These are phyloP conservation scores for Pythium plurisporium DNA, from an alignment of 352 stramenopile genomes.

Conservation along the genomic window DNA sequence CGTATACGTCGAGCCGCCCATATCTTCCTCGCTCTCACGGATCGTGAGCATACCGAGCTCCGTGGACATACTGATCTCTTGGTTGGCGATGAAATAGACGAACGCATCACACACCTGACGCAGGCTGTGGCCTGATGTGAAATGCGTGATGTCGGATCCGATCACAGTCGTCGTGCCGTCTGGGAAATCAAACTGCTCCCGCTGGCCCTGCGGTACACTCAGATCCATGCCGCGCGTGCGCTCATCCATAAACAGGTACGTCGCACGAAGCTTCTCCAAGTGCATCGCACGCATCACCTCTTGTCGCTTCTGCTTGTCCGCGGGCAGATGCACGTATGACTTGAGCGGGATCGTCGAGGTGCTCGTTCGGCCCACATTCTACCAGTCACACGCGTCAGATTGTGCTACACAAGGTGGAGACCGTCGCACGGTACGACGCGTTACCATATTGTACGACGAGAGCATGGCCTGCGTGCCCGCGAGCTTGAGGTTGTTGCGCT, in stretches of 20 bases:
- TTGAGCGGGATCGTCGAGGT: slow-evolving; percentile 6
- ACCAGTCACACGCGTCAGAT: too few species aligned
- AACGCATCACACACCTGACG: slow-evolving; percentile 12
- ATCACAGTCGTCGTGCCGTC: neutral
- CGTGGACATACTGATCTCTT: slow-evolving; percentile 16
- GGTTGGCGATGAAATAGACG: slow-evolving; percentile 3
- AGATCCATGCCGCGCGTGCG: slow-evolving; percentile 3
- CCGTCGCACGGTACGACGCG: too few species aligned
- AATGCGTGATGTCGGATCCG: slow-evolving; percentile 1
- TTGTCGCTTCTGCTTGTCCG: neutral
- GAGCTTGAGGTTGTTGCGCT: slow-evolving; percentile 12
- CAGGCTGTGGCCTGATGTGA: neutral
- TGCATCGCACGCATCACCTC: neutral
- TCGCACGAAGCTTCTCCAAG: neutral
- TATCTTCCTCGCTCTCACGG: slow-evolving; percentile 15
- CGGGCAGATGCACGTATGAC: neutral
- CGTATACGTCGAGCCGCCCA: neutral
- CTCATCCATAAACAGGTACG: neutral
- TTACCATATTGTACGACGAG: slow-evolving; percentile 6
- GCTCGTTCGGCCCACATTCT: too few species aligned
- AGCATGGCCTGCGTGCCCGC: slow-evolving; percentile 21
- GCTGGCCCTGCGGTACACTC: neutral
- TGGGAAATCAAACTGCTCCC: neutral
- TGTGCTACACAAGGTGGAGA: too few species aligned
- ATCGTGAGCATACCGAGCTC: slow-evolving; percentile 13